Percentiles rank a stretch among this genome's conserved stretches.
Conservation (phyloP, 2,329 filamentous ascomycete genomes). For the Ophiostoma piceae region DNA sequence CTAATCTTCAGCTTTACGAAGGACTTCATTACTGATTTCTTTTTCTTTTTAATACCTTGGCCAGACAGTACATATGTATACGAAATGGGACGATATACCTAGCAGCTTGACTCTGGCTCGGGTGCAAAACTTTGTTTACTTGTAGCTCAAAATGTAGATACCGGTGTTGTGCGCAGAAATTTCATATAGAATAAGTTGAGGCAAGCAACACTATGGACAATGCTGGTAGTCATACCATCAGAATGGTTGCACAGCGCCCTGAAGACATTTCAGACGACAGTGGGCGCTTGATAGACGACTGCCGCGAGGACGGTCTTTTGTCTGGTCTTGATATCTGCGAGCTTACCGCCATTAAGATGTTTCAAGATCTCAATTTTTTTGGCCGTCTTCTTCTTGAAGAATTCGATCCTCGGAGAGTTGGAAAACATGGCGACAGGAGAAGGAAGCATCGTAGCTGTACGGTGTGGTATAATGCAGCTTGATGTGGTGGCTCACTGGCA, state of each 20-base stretch:
- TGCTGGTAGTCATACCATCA: not conserved
- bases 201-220: no score
- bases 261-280: not conserved
- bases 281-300: slow-evolving; percentile 4
- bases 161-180: no score
- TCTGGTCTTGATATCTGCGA: not conserved
- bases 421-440: not conserved
- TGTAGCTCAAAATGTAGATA: not conserved
- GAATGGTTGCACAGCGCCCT: not conserved
- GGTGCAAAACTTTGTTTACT: not conserved
- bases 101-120: not conserved
- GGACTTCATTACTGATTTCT: no score
- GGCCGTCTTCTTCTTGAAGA: not conserved
- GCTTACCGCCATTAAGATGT: not conserved
- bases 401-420: not conserved
- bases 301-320: not conserved
- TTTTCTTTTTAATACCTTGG: no score
- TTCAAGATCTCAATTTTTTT: not conserved
- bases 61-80: not conserved
- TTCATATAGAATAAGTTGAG: no score
- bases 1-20: not conserved
- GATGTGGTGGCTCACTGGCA: not conserved
- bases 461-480: not conserved
- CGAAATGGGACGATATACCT: not conserved
- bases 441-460: not conserved